These are phyloP conservation scores for Sporothrix dimorphospora DNA, from an alignment of 2,329 filamentous ascomycete species.

Conservation along the genomic window DNA sequence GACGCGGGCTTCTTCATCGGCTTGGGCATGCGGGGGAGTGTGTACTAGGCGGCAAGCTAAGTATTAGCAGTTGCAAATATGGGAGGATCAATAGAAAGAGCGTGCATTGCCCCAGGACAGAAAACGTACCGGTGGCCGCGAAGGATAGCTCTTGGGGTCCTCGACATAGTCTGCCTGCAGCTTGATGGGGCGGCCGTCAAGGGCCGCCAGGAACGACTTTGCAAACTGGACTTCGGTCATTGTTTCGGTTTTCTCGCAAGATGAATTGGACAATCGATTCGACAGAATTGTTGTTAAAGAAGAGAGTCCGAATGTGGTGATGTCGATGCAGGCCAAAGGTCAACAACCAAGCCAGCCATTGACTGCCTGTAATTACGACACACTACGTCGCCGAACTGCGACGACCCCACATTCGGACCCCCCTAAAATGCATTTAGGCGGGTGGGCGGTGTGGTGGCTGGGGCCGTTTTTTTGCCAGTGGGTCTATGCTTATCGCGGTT, in stretches of 20 bases:
- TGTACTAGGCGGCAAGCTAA: constrained; percentile 58
- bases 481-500: constrained; percentile 30
- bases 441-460: constrained; percentile 25
- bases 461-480: constrained; percentile 12
- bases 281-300: not conserved
- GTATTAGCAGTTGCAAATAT: not conserved
- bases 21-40: constrained; percentile 68
- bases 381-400: not conserved
- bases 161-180: constrained; percentile 89
- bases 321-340: not conserved
- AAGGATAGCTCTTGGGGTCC: constrained; percentile 76
- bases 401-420: constrained; percentile 19
- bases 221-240: constrained; percentile 89
- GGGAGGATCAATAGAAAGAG: not conserved
- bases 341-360: not conserved
- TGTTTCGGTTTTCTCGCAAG: constrained; percentile 35
- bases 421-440: constrained; percentile 11
- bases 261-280: not conserved
- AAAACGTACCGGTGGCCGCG: constrained; percentile 71
- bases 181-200: constrained; percentile 79
- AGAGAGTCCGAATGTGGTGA: constrained; percentile 3
- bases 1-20: constrained; percentile 54
- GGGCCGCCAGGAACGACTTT: constrained; percentile 76
- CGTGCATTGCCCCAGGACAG: not conserved
- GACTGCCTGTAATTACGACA: constrained; percentile 7